Evolutionary conservation across 2,329 filamentous ascomycete genomes (phyloP), one percentile per base, ranked within the genome.

Genomic region (Fusarium solani-melongenae): DNA sequence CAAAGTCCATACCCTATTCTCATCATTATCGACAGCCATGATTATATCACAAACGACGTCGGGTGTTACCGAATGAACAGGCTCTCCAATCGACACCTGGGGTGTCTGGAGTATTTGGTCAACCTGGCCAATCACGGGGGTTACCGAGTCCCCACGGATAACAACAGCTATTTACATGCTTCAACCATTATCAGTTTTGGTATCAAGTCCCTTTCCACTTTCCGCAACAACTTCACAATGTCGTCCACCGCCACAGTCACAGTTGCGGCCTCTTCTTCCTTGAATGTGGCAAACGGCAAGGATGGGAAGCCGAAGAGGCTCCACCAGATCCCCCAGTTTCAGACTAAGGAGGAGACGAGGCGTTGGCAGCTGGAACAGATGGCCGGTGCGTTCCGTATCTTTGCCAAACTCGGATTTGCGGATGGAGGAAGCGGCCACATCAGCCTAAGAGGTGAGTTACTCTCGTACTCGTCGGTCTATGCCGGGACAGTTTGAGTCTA

Each of bases 371-470:
- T 82, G 3, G 72, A 84, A 12, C 81, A 86, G 57, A 82, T 87
- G 77, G 85, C 82, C 0, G 79, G 82, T 6, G 85, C 86, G 2
- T 87, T 87, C 66, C 82, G 86, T 24, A 81, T 87, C 22, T 87
- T 87, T 76, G 84, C 83, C 4, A 83, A 83, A 56, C 73, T 83
- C 11, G 85, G 86, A 10, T 87, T 81, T 69, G 78, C 84, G 44
- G 86, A 87, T 67, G 85, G 86, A 2, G 79, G 82, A 64, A 84
- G 83, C 39, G 85, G 86, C 1, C 85, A 87, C 76, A 87, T 87
- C 67, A 85, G 83, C 53, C 71, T 85, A 20, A 72, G 81, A 69
- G 75, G 75, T 68, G 34, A 31, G 9, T 20, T 9, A 17, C 2
- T n/a, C 9, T 1, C 33, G 4, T 15, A 24, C 3, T 15, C 14